Conservation (phyloP, 2,329 filamentous ascomycete species). For the Curvularia eragrostidis region DNA sequence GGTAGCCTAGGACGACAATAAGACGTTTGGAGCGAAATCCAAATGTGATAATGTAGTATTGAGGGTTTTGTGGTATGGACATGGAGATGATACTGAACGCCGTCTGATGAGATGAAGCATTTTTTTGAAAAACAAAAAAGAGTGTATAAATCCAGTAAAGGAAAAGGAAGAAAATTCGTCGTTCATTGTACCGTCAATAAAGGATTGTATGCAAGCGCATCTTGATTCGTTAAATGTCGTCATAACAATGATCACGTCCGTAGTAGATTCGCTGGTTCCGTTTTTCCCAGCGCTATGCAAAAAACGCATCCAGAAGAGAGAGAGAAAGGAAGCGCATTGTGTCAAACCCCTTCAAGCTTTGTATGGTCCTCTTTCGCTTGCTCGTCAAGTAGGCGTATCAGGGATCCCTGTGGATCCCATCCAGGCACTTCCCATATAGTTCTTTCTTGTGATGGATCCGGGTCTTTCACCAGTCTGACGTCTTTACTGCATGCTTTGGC, state of each 20-base stretch:
- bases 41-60: neutral
- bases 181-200: neutral
- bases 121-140: too few relatives aligned
- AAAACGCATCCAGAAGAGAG: neutral
- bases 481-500: conserved; percentile 38
- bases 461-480: conserved; percentile 18
- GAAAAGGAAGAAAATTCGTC: neutral
- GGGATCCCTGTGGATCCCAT: conserved; percentile 41
- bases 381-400: conserved; percentile 29
- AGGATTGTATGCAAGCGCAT: neutral
- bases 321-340: neutral
- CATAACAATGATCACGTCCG: neutral
- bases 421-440: conserved; percentile 43
- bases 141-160: neutral
- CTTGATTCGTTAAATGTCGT: conserved; percentile 6
- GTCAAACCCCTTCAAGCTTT: conserved; percentile 28
- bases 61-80: neutral
- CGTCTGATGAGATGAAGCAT: neutral
- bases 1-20: neutral
- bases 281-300: conserved; percentile 10
- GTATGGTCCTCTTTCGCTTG: conserved; percentile 29
- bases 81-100: neutral
- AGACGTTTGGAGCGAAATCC: neutral
- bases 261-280: neutral
- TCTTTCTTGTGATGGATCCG: conserved; percentile 19